These are phyloP conservation scores for Theileria luwenshuni DNA, from an alignment of 169 alveolate genomes.

Conservation along the genomic window DNA sequence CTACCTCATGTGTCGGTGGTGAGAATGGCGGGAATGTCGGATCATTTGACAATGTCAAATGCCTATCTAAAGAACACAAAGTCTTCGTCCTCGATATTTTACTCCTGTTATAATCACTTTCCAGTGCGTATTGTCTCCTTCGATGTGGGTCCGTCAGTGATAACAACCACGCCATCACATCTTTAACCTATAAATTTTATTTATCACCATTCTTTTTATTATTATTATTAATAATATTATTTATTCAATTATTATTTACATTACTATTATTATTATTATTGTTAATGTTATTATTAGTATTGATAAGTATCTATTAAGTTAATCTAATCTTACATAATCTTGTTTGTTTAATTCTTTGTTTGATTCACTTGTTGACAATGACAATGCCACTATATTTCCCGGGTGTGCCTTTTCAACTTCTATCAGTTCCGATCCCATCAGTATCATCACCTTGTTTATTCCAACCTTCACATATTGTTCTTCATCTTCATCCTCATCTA, in stretches of 20 bases:
- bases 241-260: no score
- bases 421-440: constrained; percentile 83
- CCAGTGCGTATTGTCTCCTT: constrained; percentile 36
- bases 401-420: constrained; percentile 75
- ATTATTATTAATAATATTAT: neutral
- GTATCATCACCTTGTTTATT: constrained; percentile 57
- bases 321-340: neutral
- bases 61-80: constrained; percentile 63
- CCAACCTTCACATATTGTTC: neutral
- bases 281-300: no score
- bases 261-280: no score
- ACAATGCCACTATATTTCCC: constrained; percentile 78
- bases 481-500: constrained; percentile 5
- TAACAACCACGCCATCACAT: constrained; percentile 68
- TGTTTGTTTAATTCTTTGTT: constrained; percentile 8
- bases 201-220: neutral
- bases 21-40: constrained; percentile 65
- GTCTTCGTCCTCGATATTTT: constrained; percentile 48
- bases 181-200: constrained; percentile 43
- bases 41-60: constrained; percentile 57
- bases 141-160: constrained; percentile 67
- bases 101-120: constrained; percentile 47
- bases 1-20: constrained; percentile 60
- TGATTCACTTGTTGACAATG: constrained; percentile 44
- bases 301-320: no score